phyloP scores from a whole-genome alignment of 129 eudicot genomes.

The Saposhnikovia divaricata region DNA sequence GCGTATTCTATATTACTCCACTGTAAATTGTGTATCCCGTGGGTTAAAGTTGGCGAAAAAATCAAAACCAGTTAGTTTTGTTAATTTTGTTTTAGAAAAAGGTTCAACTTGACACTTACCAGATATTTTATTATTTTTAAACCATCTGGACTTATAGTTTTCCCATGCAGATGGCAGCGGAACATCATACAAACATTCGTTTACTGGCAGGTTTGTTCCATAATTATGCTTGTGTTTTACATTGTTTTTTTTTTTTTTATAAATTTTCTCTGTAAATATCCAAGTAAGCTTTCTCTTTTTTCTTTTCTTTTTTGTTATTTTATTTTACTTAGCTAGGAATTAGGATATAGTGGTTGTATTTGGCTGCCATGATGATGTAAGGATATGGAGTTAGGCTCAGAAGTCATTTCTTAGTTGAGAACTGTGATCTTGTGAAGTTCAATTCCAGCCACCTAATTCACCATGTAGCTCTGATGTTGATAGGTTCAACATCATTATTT shows the following conservation, averaged over 20 bases:
- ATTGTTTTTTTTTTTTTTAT: neutral
- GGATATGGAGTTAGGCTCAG: neutral
- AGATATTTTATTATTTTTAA: neutral
- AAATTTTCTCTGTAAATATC: neutral
- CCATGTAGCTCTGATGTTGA: neutral
- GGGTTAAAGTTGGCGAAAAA: too few relatives aligned
- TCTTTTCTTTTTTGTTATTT: neutral
- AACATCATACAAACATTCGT: conserved; percentile 82
- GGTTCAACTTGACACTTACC: too few relatives aligned
- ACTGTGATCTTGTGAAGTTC: neutral
- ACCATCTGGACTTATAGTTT: conserved; percentile 1
- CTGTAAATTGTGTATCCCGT: too few relatives aligned
- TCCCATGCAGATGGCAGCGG: conserved; percentile 82
- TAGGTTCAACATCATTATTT: neutral
- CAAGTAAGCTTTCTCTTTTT: neutral
- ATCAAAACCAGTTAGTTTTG: too few relatives aligned
- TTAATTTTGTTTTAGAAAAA: too few relatives aligned
- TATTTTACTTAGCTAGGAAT: neutral
- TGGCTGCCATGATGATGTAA: neutral
- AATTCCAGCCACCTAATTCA: neutral
- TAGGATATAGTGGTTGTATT: neutral
- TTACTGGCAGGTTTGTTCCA: conserved; percentile 88
- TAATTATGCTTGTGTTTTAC: neutral
- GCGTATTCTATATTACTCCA: too few relatives aligned
- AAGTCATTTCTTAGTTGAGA: neutral